Evolutionary conservation across 441 rosid genomes (phyloP), one percentile per base, ranked within the genome.

Genomic region (Arabidopsis hybrid): DNA sequence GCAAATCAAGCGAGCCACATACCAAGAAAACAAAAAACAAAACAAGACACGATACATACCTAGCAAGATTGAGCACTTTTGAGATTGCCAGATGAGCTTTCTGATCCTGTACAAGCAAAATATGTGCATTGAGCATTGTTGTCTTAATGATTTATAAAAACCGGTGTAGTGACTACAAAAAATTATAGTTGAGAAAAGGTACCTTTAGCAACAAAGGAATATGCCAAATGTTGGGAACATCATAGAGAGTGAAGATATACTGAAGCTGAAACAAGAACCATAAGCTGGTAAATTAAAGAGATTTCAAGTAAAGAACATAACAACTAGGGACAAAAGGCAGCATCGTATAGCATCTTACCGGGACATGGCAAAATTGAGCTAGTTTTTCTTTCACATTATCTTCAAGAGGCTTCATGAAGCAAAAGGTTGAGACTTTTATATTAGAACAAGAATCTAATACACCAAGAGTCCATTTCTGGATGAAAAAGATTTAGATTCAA

Each of bases 151-250:
- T 8, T 42, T 43, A 1, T 51, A 26, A 12, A 1, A 67, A n/a
- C 16, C 1, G 8, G 7, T 4, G 4, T 0, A 45, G n/a, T 49
- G 63, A 58, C 36, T 57, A 60, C 4, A 1, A 57, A 31, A 11
- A 36, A 5, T 49, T 6, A 12, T 32, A 59, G 52, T 32, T 53
- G 16, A 67, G 47, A 46, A 61, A 26, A 38, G 43, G 35, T 83
- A 93, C 98, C 84, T 85, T 87, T 36, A 93, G 79, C 76, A 93
- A 86, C 77, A 87, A 73, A 67, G 98, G 98, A 81, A 93, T 84
- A 67, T 88, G 97, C 98, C 98, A 93, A 50, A 93, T 93, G 85
- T 93, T 91, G 65, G 96, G 85, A 80, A 93, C 95, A 82, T 93
- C 98, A 72, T 89, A 88, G 64, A 91, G 93, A 78, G 96, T 87